A percentile compares a stretch with the other conserved stretches of the same genome.
phyloP scores from a whole-genome alignment of 2,329 filamentous ascomycete genomes.

The Aspergillus costaricaensis region DNA sequence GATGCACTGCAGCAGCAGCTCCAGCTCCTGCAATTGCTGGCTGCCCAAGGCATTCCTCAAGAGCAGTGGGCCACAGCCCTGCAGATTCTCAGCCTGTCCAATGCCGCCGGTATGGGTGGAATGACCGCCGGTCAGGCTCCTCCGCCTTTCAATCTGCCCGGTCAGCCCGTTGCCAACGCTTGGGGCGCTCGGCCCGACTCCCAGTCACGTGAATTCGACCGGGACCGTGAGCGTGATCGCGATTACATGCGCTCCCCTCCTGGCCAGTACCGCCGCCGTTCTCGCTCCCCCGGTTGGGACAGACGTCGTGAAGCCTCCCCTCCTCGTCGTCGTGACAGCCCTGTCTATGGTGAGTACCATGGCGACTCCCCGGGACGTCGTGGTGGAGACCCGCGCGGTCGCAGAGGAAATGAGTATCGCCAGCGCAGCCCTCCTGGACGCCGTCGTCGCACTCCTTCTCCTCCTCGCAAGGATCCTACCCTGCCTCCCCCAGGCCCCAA shows the following conservation, averaged over 20 bases:
- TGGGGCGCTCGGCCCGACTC: constrained; percentile 42
- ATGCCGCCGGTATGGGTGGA: constrained; percentile 36
- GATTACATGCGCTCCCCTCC: constrained; percentile 65
- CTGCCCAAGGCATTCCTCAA: constrained; percentile 72
- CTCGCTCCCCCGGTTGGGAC: constrained; percentile 74
- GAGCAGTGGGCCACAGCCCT: constrained; percentile 71
- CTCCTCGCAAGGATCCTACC: constrained; percentile 47
- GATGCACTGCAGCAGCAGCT: constrained; percentile 68
- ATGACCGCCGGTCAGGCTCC: constrained; percentile 38
- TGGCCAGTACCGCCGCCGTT: constrained; percentile 66
- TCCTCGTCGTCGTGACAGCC: constrained; percentile 64
- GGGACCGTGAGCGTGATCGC: constrained; percentile 65
- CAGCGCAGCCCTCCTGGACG: constrained; percentile 80
- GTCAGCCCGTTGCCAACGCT: constrained; percentile 31
- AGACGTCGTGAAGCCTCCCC: constrained; percentile 69
- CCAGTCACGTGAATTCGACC: constrained; percentile 51
- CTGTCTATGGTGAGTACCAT: constrained; percentile 72
- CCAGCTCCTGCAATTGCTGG: constrained; percentile 71
- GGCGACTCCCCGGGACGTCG: constrained; percentile 66
- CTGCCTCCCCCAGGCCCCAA: constrained; percentile 61
- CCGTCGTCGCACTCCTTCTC: constrained; percentile 65
- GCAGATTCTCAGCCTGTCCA: constrained; percentile 51
- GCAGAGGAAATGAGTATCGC: constrained; percentile 67
- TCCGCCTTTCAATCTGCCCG: constrained; percentile 35
- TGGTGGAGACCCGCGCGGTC: constrained; percentile 57